Evolutionary conservation across 805 yeast genomes (phyloP), one percentile per base, ranked within the genome.

Genomic region (Saccharomycopsis fibuligera): DNA sequence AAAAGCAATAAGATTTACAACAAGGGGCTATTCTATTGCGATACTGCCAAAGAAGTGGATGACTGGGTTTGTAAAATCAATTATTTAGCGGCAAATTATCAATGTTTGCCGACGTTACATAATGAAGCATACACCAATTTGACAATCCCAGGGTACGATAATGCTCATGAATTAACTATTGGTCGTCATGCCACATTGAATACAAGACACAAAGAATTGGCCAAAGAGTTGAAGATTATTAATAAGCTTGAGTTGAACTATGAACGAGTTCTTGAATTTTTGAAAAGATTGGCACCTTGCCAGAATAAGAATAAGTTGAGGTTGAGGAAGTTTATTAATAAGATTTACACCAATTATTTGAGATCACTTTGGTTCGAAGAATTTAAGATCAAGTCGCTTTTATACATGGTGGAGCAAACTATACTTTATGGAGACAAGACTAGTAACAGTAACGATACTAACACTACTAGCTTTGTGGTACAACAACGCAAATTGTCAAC

Each of bases 301-400:
- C 54, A 43, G 22, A 23, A 29, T 3, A 48, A 47, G 21, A 36
- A n/a, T 31, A 38, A 31, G n/a, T 16, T 29, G 5, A 19, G 23
- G 10, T 41, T 51, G 25, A 29, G 24, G 14, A 24, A 48, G 17
- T 44, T 38, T 19, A 38, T 44, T 5, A 39, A 44, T 31, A 24
- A 31, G 24, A 44, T 48, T 12, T 48, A 44, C 16, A 19, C 29
- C n/a, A 38, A 39, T 35, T 38, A 48, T 35, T 43, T 51, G 3
- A 22, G 44, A 24, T 48, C 52, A 5, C 44, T 51, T 21, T 50
- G 54, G 54, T 45, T 42, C 39, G 54, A 50, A 35, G 41, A 44
- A 33, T 43, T 50, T 30, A 44, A 41, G 35, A 24, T 43, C 9
- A 47, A 33, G 16, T 30, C 35, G 8, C 40, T 48, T 24, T n/a